Base-by-base conservation (phyloP, 768 basidiomycete genomes). In the Lentinula edodes region DNA sequence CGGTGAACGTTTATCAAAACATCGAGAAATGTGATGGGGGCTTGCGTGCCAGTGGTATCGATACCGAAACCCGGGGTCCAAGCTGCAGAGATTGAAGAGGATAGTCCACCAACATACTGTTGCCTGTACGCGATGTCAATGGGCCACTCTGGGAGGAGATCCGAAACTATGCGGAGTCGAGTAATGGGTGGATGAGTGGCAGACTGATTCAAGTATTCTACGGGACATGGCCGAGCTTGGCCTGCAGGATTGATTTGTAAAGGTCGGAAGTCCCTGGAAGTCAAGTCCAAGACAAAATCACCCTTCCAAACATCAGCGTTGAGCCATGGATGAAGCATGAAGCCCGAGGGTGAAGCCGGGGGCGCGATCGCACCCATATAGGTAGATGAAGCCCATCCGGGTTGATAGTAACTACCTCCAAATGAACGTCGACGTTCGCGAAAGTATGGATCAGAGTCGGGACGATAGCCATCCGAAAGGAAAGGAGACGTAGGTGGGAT, bases 71-170 rank as follows among this genome's bases (percentile, higher is more conserved):
- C 55, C 12, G 61, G 46, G 52, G 62, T 68, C 32, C 35, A 65
- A n/a, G 61, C 56, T 48, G 63, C 59, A 48, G 67, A 55, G 55
- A 32, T n/a, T 23, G 23, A 28, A 56, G 55, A 34, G 36, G 46
- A 53, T 6, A 36, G 32, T n/a, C 42, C 45, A 43, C 56, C 56
- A 13, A 43, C 45, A 46, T 38, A 46, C 41, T 68, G 48, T 36
- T 72, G 63, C 10, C 74, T 72, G 65, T 75, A 77, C 50, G 78
- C 73, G 54, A 89, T 69, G 61, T 82, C 78, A 57, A 89, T 76
- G 13, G 85, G 82, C 87, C 87, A 89, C n/a, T 79, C 66, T 0
- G 84, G 83, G 53, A 87, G 75, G 15, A 67, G 64, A 55, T 89
- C 84, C 66, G 81, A 84, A 0, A 78, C 67, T 66, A 90, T 83